Conservation (phyloP, 352 stramenopile genomes). For the Albugo laibachii region DNA sequence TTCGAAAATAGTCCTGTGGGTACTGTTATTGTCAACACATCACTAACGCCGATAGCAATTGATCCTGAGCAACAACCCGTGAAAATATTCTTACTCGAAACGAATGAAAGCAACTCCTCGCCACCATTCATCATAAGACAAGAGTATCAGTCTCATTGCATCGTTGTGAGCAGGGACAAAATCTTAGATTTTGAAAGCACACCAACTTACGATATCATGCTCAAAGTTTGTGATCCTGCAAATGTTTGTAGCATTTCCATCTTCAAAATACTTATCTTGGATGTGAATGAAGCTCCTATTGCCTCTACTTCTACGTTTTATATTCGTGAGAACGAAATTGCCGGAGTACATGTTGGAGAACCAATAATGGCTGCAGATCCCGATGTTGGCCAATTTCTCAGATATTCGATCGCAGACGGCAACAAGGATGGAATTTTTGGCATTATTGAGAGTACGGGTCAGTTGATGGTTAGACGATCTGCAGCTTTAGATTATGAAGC, state of each 20-base stretch:
- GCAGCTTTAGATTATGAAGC: slow-evolving; percentile 22
- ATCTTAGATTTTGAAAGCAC: slow-evolving; percentile 9
- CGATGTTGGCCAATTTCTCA: slow-evolving; percentile 10
- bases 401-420: slow-evolving; percentile 10
- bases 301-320: background rate
- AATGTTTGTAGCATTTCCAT: slow-evolving; percentile 3
- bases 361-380: slow-evolving; percentile 11
- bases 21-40: slow-evolving; percentile 10
- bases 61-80: slow-evolving; percentile 12
- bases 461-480: slow-evolving; percentile 20
- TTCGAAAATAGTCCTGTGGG: slow-evolving; percentile 10
- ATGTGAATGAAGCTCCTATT: slow-evolving; percentile 13
- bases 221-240: slow-evolving; percentile 9
- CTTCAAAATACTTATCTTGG: slow-evolving; percentile 6
- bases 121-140: no score
- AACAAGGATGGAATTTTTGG: slow-evolving; percentile 17
- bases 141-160: no score
- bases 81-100: slow-evolving; percentile 1
- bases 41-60: background rate
- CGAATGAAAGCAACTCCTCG: no score
- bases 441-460: slow-evolving; percentile 24
- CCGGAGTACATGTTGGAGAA: slow-evolving; percentile 8
- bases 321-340: slow-evolving; percentile 6
- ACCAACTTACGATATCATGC: slow-evolving; percentile 1
- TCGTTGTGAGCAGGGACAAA: background rate